Base-by-base conservation (phyloP, 352 stramenopile species). In the Globisporangium heterothallicum region DNA sequence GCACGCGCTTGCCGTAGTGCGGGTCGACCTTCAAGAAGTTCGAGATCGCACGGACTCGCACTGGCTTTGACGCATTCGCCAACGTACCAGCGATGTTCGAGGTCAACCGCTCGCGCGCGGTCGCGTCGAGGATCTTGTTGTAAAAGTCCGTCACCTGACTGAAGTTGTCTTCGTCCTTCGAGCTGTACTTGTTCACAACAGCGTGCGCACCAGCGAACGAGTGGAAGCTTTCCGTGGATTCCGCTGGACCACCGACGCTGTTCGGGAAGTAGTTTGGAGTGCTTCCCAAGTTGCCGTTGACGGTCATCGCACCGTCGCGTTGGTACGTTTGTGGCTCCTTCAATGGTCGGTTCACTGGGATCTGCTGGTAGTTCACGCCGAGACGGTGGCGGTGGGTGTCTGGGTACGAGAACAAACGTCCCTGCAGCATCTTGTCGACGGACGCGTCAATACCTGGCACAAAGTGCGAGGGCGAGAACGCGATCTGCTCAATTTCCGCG, bases 401-500 rank as follows among this genome's bases (percentile, higher is more conserved):
- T 18, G 74, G 72, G 68, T 96, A 97, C n/a, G 74, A 91, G 68
- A 96, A 96, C 21, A 96, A 53, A 22, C 88, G 79, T 8, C 76
- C 82, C 59, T 95, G 81, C 12, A 97, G 78, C 84, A 97, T 93
- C 58, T 95, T 94, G 65, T 97, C 88, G 2, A 59, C 56, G 24
- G 64, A 75, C 4, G 87, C 78, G 49, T 96, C 84, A 44, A 97
- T 92, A n/a, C 90, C 89, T 1, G 90, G 88, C 30, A 97, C 78
- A 63, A 97, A 74, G 59, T 97, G 83, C 26, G 80, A 78, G n/a
- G 91, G 91, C 6, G 79, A 84, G 67, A 97, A 97, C 7, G 90
- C 89, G 7, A 95, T 58, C 56, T 97, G 91, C 70, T 97, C 91
- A 6, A 97, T 82, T 66, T 97, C 86, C n/a, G 85, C 85, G 58